These are phyloP conservation scores for Lentinula novae-zelandiae DNA, from an alignment of 1,284 basidiomycete genomes.

Conservation along the genomic window DNA sequence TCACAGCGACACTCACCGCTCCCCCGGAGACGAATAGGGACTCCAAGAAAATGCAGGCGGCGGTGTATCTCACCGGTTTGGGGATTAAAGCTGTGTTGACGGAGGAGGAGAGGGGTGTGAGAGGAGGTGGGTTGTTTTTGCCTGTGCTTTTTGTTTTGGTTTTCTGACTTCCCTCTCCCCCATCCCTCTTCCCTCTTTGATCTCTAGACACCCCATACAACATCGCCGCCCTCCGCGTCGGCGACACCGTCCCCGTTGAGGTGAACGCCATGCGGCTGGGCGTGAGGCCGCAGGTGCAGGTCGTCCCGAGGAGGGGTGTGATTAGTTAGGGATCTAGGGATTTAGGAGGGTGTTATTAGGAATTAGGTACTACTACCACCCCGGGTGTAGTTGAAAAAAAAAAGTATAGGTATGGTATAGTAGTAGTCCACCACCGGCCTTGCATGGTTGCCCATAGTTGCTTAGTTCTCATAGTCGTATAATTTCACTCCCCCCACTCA, in stretches of 20 bases:
- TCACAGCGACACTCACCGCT: neutral
- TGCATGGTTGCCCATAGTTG: too few species aligned
- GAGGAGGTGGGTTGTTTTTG: neutral
- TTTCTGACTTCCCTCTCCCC: neutral
- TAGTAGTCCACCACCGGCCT: too few species aligned
- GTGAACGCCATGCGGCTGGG: constrained; percentile 1
- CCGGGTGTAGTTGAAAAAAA: too few species aligned
- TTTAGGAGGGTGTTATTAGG: too few species aligned
- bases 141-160: neutral
- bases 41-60: neutral
- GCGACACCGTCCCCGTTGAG: neutral
- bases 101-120: neutral
- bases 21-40: neutral
- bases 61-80: neutral
- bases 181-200: neutral
- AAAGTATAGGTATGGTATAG: too few species aligned
- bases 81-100: neutral
- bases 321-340: neutral
- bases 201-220: neutral
- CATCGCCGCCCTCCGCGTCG: neutral
- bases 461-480: too few species aligned
- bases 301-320: neutral
- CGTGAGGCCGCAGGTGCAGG: constrained; percentile 7
- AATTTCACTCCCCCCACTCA: too few species aligned
- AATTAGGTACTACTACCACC: too few species aligned